Evolutionary conservation across 2,329 filamentous ascomycete species (phyloP).

Genomic region (Colletotrichum sp.): DNA sequence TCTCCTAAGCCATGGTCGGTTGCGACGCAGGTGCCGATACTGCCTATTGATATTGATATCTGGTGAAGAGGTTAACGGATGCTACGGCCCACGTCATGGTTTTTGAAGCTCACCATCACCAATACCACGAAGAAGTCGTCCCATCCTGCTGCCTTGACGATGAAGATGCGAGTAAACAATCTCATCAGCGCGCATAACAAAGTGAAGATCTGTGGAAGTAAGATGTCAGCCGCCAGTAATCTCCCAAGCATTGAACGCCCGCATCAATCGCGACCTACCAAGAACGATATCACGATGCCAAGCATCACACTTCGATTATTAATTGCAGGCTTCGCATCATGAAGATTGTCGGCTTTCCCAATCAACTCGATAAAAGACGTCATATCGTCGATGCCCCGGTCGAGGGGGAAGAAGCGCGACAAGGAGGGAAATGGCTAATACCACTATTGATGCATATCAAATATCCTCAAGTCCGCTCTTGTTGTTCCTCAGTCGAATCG

Average conservation of each 20-base stretch:
- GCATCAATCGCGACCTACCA: background rate
- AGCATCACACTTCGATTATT: conserved; percentile 15
- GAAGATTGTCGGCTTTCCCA: conserved; percentile 19
- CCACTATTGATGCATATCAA: background rate
- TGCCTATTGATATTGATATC: conserved; percentile 3
- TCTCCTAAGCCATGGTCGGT: background rate
- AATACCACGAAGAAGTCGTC: conserved; percentile 23
- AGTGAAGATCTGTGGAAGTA: background rate
- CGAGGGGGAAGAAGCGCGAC: background rate
- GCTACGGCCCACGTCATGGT: background rate
- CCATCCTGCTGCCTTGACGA: conserved; percentile 17
- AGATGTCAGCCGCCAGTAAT: background rate
- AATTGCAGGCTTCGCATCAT: conserved; percentile 15
- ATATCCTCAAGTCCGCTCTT: background rate
- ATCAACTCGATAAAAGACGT: conserved; percentile 10
- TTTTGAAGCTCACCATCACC: conserved; percentile 3
- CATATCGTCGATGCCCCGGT: background rate
- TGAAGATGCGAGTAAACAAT: conserved; percentile 11
- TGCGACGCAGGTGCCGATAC: background rate
- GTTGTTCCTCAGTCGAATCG: background rate
- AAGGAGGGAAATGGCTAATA: background rate
- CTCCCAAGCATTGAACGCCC: too few relatives aligned
- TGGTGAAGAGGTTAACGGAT: background rate
- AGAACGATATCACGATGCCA: conserved; percentile 20
- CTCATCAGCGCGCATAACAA: conserved; percentile 9